Evolutionary conservation across 306 rosid species (phyloP), one percentile per base, ranked within the genome.

Genomic region (Pyrus bretschneideri): DNA sequence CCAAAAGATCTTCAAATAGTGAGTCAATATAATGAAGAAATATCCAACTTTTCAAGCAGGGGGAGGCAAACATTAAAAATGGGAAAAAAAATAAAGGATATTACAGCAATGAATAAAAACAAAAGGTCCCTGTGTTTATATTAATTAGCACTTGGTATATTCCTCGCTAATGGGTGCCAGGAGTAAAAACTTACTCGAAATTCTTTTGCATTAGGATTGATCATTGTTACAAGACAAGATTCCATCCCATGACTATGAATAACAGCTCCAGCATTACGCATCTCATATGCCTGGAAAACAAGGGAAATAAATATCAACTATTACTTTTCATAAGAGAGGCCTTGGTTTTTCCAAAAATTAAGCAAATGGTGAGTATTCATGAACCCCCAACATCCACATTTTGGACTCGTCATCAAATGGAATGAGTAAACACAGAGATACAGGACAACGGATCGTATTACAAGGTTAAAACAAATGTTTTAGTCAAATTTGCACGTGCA

Each of bases 161-260:
- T 49, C 49, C 61, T 49, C 14, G 25, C 22, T 17, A 25, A 33
- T 14, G 15, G 61, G 42, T 45, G 52, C 58, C 74, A 70, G 78
- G 9, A 54, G 74, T 19, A 42, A 78, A 54, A 77, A 82, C 96
- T 90, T 85, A 92, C 99, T 76, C 97, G 90, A 82, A 95, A 95
- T 81, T 95, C 99, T 77, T 90, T 95, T 51, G 97, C 75, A 38
- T 38, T 64, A 81, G 99, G 97, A 67, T 90, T 84, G 83, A 92
- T 77, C 97, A 95, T 92, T 69, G 99, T 92, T 71, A 79, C 93
- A 46, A 92, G 91, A 80, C 99, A 95, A 74, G 97, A 90, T 81
- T 95, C 97, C 8, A 92, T 85, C 78, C 97, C 97, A 46, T 95
- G 97, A 85, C 97, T 92, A 74, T 92, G 97, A 73, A 89, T 86